phyloP scores from a whole-genome alignment of 305 asterid species.

The Fraxinus floribunda region DNA sequence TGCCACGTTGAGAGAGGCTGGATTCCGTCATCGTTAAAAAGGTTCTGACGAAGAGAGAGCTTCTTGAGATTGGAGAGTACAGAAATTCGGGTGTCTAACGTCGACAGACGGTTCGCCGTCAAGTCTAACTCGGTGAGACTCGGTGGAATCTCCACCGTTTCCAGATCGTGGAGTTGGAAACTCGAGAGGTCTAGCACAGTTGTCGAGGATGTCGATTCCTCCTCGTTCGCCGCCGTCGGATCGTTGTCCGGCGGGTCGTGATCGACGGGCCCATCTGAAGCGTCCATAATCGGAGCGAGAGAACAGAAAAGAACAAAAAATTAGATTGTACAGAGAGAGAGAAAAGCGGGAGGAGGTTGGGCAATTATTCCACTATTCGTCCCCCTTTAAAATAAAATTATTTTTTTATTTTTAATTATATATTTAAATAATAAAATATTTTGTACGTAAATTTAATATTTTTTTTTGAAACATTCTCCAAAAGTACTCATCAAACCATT shows the following conservation, averaged over 20 bases:
- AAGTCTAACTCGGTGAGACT: slow-evolving; percentile 71
- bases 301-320: not conserved
- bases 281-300: slow-evolving; percentile 13
- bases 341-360: not conserved
- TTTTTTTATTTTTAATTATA: too few relatives aligned
- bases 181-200: slow-evolving; percentile 69
- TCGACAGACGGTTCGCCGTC: slow-evolving; percentile 78
- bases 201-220: slow-evolving; percentile 17
- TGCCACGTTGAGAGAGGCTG: slow-evolving; percentile 65
- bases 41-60: slow-evolving; percentile 90
- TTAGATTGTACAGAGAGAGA: too few relatives aligned
- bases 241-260: slow-evolving; percentile 12
- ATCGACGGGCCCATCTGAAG: slow-evolving; percentile 23
- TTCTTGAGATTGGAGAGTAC: slow-evolving; percentile 70
- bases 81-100: slow-evolving; percentile 74
- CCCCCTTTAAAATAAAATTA: too few relatives aligned
- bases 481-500: too few relatives aligned
- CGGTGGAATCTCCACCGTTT: slow-evolving; percentile 63
- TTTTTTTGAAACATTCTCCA: too few relatives aligned
- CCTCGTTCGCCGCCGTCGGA: slow-evolving; percentile 32
- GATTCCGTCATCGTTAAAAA: slow-evolving; percentile 58
- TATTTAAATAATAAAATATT: too few relatives aligned
- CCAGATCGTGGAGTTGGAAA: slow-evolving; percentile 85
- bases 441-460: too few relatives aligned
- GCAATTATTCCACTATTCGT: not conserved